A percentile compares a stretch with the other conserved stretches of the same genome.
Evolutionary conservation across 2,329 filamentous ascomycete genomes (phyloP).

Genomic region (Penicillium janthinellum): DNA sequence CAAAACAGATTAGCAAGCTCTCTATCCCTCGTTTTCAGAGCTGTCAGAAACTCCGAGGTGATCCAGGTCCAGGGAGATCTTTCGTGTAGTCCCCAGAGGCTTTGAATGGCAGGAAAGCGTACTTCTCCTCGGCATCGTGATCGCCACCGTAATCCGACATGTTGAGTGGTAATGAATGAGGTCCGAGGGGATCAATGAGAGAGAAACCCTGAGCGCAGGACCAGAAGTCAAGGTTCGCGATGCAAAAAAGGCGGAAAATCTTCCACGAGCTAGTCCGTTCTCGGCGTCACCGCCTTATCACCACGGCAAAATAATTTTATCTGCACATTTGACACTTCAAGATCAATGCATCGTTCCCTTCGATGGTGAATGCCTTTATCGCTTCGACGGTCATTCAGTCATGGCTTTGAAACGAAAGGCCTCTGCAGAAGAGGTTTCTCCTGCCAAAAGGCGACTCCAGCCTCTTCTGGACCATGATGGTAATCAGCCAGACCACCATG

Average conservation of each 20-base stretch:
- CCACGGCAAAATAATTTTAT: constrained; percentile 37
- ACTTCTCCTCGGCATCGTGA: constrained; percentile 63
- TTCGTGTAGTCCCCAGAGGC: constrained; percentile 16
- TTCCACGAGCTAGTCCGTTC: constrained; percentile 35
- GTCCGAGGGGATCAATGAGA: constrained; percentile 18
- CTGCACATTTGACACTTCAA: constrained; percentile 8
- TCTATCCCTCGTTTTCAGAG: constrained; percentile 10
- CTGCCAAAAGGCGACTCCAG: constrained; percentile 36
- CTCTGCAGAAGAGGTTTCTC: constrained; percentile 26
- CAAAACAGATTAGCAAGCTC: constrained; percentile 29
- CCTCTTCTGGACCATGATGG: constrained; percentile 31
- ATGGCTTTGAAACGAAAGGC: constrained; percentile 44
- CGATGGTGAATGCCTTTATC: neutral
- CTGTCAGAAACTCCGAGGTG: constrained; percentile 4
- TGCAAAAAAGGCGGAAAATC: constrained; percentile 41
- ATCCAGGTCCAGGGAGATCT: constrained; percentile 17
- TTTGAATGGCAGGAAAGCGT: constrained; percentile 35
- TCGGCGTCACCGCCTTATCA: constrained; percentile 34
- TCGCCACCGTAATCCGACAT: constrained; percentile 78
- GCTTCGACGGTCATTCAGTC: constrained; percentile 9
- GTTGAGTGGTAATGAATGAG: constrained; percentile 22
- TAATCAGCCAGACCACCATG: constrained; percentile 21
- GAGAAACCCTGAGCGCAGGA: constrained; percentile 24
- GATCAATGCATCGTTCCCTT: neutral
- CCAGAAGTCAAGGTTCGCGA: constrained; percentile 19